Percentiles rank a stretch among this genome's conserved stretches.
Evolutionary conservation across 768 basidiomycete genomes (phyloP).

Genomic region (Calocybe indica): DNA sequence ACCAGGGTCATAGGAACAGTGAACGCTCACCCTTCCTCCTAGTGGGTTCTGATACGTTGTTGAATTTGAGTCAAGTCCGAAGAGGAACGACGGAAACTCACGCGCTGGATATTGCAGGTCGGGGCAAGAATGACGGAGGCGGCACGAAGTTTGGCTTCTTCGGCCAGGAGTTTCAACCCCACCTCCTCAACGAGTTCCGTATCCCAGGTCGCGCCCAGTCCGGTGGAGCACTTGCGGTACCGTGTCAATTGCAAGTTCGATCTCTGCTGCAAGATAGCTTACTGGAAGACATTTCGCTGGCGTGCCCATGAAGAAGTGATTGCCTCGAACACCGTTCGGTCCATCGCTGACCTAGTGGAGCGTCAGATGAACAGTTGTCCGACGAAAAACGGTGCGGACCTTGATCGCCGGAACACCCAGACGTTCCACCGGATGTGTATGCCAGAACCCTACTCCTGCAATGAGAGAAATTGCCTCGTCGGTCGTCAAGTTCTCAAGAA

Average conservation of each 20-base stretch:
- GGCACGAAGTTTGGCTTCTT: constrained; percentile 65
- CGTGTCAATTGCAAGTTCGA: not conserved
- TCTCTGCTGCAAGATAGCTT: constrained; percentile 10
- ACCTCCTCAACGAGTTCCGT: constrained; percentile 54
- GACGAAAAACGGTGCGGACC: constrained; percentile 23
- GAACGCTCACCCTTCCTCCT: constrained; percentile 50
- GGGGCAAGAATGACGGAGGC: constrained; percentile 72
- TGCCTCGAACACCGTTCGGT: constrained; percentile 70
- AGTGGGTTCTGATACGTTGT: constrained; percentile 47
- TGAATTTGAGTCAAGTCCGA: constrained; percentile 2
- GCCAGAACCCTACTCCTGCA: constrained; percentile 76
- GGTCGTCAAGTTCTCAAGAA: constrained; percentile 61
- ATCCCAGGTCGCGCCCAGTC: constrained; percentile 73
- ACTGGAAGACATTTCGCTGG: constrained; percentile 76
- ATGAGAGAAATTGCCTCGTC: constrained; percentile 72
- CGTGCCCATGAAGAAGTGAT: constrained; percentile 76
- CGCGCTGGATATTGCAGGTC: constrained; percentile 82
- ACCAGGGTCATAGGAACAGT: not conserved
- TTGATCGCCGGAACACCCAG: constrained; percentile 70
- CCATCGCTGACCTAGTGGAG: constrained; percentile 63
- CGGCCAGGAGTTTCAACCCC: constrained; percentile 59
- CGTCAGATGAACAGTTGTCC: not conserved
- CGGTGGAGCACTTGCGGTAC: constrained; percentile 50
- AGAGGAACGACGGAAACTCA: constrained; percentile 16
- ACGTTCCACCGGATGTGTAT: constrained; percentile 58